Evolutionary conservation across 805 yeast genomes (phyloP), one percentile per base, ranked within the genome.

Genomic region (Wickerhamiella sorbophila): DNA sequence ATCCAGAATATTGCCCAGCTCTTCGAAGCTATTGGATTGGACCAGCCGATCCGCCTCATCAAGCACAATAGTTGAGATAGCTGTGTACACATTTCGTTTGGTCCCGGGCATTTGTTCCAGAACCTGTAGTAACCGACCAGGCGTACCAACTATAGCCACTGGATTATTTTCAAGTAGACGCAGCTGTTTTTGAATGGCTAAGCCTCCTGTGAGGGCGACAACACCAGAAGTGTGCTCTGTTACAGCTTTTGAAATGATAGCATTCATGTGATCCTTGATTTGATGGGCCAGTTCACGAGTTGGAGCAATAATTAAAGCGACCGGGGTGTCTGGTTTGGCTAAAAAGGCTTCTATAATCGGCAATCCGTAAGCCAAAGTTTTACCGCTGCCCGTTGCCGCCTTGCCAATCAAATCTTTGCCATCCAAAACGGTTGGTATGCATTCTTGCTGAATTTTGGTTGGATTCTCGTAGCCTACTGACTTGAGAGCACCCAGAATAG

Each of bases 341-440:
- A 43, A 16, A 75, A 51, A 44, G 73, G 71, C 45, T 69, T 88
- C 95, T 46, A 91, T 59, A 22, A 93, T 78, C 8, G 98, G 96
- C 21, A 91, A 74, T 36, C 95, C 95, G 59, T 84, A 91, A 0
- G 98, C 99, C 44, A 87, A 65, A 0, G 98, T 91, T 58, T 91
- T 91, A 69, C 98, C 98, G 1, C 95, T 83, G 58, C 98, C 98
- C 1, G 98, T 91, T 9, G 91, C 79, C 14, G 98, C 98, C 56
- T 88, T 91, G 42, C 98, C 98, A 49, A 91, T 77, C 3, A 91
- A 73, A 61, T 91, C 97, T 29, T 67, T 69, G 4, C 87, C 93
- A 22, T 67, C 65, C 12, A 84, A 44, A 2, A 88, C 84, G 21
- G 68, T 53, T 2, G 97, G 95, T 42, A 91, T 77, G 8, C 88